Conservation (phyloP, 371 early-diverging fungal genomes). For the Saksenaea vasiformis region DNA sequence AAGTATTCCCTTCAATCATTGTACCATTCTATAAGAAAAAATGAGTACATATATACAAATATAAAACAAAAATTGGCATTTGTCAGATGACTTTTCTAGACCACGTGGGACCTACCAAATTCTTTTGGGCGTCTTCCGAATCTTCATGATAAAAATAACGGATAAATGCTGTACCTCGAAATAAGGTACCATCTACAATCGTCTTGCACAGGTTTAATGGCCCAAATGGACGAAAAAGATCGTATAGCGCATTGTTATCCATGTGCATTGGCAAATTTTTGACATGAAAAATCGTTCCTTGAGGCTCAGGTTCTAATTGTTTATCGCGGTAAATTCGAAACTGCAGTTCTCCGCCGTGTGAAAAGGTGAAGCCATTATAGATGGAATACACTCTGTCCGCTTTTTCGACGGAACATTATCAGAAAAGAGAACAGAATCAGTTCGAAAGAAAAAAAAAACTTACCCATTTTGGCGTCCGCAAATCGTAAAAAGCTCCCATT, state of each 20-base stretch:
- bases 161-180: constrained; percentile 34
- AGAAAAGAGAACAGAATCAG: not conserved
- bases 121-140: constrained; percentile 29
- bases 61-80: not conserved
- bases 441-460: not conserved
- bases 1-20: constrained; percentile 11
- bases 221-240: constrained; percentile 42
- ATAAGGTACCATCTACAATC: constrained; percentile 22
- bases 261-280: constrained; percentile 26
- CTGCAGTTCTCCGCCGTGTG: constrained; percentile 22
- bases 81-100: constrained; percentile 3
- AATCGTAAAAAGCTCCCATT: constrained; percentile 19
- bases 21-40: constrained; percentile 16
- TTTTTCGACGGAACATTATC: not conserved
- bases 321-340: constrained; percentile 20
- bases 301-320: constrained; percentile 19
- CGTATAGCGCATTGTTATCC: constrained; percentile 29
- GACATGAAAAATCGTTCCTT: constrained; percentile 34
- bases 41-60: not conserved
- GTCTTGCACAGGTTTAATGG: constrained; percentile 40
- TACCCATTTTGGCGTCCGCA: constrained; percentile 22
- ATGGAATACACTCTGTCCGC: constrained; percentile 24
- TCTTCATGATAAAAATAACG: constrained; percentile 38
- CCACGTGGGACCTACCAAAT: constrained; percentile 26
- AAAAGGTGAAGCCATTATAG: constrained; percentile 29